These are phyloP conservation scores for Pseudogymnoascus sp. DNA, from an alignment of 2,329 filamentous ascomycete genomes.

Conservation along the genomic window DNA sequence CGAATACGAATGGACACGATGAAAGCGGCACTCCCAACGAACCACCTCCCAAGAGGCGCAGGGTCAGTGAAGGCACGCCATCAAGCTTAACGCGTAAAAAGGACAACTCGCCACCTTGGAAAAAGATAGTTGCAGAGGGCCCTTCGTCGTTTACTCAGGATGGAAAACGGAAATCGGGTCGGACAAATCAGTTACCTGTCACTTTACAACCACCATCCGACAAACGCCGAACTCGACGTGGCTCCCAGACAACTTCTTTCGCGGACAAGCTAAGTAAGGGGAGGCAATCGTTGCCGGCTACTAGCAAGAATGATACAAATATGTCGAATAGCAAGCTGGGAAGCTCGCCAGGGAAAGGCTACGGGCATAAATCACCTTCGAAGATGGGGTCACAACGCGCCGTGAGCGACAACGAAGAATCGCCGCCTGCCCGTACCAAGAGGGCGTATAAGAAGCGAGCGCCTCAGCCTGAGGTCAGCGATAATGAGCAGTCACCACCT, in stretches of 20 bases:
- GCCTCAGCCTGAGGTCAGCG: constrained; percentile 22
- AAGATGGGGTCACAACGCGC: not conserved
- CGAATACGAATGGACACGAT: constrained; percentile 25
- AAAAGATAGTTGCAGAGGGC: constrained; percentile 72
- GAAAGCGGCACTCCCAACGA: constrained; percentile 32
- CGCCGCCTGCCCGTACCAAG: constrained; percentile 12
- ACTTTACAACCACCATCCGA: constrained; percentile 42
- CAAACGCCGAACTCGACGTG: constrained; percentile 44
- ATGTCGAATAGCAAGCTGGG: constrained; percentile 1
- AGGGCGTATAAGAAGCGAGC: constrained; percentile 8
- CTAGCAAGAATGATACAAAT: not conserved
- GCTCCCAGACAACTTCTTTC: constrained; percentile 28
- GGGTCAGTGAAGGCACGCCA: constrained; percentile 43
- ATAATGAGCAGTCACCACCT: constrained; percentile 19
- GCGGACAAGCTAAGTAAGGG: constrained; percentile 1
- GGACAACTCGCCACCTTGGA: constrained; percentile 83
- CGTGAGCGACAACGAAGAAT: not conserved
- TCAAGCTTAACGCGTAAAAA: constrained; percentile 36
- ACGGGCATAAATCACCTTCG: not conserved
- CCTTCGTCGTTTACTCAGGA: constrained; percentile 75
- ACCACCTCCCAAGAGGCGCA: constrained; percentile 57
- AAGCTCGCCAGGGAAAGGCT: not conserved
- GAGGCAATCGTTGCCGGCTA: not conserved
- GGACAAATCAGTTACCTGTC: constrained; percentile 48
- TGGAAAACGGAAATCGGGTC: constrained; percentile 60